Evolutionary conservation across 352 stramenopile genomes (phyloP).

Genomic region (Globisporangium acanthophoron): DNA sequence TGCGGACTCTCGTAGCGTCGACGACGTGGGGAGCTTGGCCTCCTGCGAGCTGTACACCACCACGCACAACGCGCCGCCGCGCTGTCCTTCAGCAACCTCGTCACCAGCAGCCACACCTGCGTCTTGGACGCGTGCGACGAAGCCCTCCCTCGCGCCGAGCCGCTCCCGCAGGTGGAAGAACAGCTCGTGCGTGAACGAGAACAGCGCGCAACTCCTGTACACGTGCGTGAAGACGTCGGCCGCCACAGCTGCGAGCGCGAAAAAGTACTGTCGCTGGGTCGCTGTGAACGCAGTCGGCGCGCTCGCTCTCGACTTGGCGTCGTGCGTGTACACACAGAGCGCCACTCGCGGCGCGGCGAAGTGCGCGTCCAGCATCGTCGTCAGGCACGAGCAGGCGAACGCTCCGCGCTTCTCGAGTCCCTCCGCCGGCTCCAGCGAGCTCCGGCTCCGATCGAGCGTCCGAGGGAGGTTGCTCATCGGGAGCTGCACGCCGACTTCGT

Average conservation of each 20-base stretch:
- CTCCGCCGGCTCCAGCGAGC: constrained; percentile 24
- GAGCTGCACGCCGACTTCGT: constrained; percentile 31
- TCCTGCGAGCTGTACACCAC: constrained; percentile 28
- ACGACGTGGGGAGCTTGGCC: constrained; percentile 18
- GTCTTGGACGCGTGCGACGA: constrained; percentile 28
- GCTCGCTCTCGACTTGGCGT: constrained; percentile 10
- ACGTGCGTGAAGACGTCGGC: constrained; percentile 45
- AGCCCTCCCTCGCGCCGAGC: constrained; percentile 32
- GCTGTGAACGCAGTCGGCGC: constrained; percentile 30
- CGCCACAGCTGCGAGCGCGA: constrained; percentile 39
- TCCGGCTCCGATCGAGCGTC: constrained; percentile 52
- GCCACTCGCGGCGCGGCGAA: constrained; percentile 26
- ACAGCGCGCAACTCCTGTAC: constrained; percentile 46
- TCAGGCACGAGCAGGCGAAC: constrained; percentile 50
- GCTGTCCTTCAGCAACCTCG: neutral
- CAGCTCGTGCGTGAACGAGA: constrained; percentile 38
- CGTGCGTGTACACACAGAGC: constrained; percentile 56
- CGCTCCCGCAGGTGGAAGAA: constrained; percentile 42
- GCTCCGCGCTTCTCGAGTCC: constrained; percentile 51
- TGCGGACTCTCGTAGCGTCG: constrained; percentile 18
- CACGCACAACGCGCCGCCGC: neutral
- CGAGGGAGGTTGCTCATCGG: constrained; percentile 75
- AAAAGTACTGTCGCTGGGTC: constrained; percentile 54
- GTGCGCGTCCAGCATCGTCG: constrained; percentile 50
- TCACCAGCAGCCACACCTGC: neutral